Conservation (phyloP, 2,329 filamentous ascomycete genomes). For the Aureobasidium namibiae region DNA sequence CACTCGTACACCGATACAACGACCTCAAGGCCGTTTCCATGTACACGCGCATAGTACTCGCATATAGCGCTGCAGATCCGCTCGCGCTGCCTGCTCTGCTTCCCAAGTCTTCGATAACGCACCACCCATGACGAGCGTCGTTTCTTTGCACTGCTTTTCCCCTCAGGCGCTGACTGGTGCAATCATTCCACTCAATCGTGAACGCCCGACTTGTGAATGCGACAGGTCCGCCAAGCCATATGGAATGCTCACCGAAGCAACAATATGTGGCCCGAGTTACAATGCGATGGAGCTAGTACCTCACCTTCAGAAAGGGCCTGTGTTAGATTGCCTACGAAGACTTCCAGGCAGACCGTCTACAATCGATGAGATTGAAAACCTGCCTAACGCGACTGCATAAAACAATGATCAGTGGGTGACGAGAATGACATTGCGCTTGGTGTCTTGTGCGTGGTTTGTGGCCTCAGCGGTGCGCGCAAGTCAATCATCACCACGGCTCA, state of each 20-base stretch:
- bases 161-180: background rate
- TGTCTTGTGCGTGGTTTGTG: background rate
- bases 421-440: constrained; percentile 5
- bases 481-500: background rate
- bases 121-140: background rate
- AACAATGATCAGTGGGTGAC: constrained; percentile 1
- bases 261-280: constrained; percentile 6
- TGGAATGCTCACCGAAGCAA: constrained; percentile 10
- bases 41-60: constrained; percentile 5
- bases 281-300: constrained; percentile 4
- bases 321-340: constrained; percentile 2
- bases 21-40: background rate
- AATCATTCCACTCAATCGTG: constrained; percentile 4
- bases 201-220: background rate
- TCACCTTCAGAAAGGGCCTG: constrained; percentile 1
- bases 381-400: background rate
- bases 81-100: constrained; percentile 3
- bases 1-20: constrained; percentile 9
- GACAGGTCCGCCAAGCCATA: constrained; percentile 1
- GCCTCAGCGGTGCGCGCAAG: constrained; percentile 3
- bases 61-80: constrained; percentile 11
- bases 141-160: background rate
- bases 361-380: background rate
- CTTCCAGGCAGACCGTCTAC: background rate
- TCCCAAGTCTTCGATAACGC: background rate